Evolutionary conservation across 1,139 yeast species (phyloP), one percentile per base, ranked within the genome.

Genomic region (Blastobotrys petasosporus): DNA sequence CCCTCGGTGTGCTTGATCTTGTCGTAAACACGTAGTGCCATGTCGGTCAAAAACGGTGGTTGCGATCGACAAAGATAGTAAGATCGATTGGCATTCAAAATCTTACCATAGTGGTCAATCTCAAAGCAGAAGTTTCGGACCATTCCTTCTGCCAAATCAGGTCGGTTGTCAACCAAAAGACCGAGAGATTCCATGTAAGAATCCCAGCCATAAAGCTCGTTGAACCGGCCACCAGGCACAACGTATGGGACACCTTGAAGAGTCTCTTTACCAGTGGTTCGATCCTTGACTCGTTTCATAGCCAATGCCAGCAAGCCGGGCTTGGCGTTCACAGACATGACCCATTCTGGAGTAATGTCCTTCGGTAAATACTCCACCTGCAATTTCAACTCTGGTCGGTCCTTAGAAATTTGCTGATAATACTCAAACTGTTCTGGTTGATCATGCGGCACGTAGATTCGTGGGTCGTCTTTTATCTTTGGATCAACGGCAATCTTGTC

Each of bases 151-250:
- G 97, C 94, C 36, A 90, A 73, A 33, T 81, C 84, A 3, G 73
- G 59, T 8, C 79, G 73, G 25, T 77, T 81, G 58, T 85, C 86
- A 12, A 79, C 75, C 36, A 92, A 65, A 42, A 92, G 71, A 1
- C 98, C 98, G 30, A 90, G 66, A 0, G 94, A 79, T 61, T 85
- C 92, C 83, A 94, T 85, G 62, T 92, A 92, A 1, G 97, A 87
- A 64, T 92, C 98, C 98, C 98, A 92, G 7, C 98, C 98, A 60
- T 92, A 92, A 47, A 88, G 75, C 66, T 92, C 98, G 65, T 94
- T 94, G 66, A 92, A 92, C 52, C 98, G 72, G 16, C 98, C 98
- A 12, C 98, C 98, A 0, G 98, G 98, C 9, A 92, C 98, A 17
- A 87, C 85, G 63, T 90, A 92, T 0, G 96, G 96, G 59, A 78